Base-by-base conservation (phyloP, 2,329 filamentous ascomycete species). In the Trichoderma oligosporum region DNA sequence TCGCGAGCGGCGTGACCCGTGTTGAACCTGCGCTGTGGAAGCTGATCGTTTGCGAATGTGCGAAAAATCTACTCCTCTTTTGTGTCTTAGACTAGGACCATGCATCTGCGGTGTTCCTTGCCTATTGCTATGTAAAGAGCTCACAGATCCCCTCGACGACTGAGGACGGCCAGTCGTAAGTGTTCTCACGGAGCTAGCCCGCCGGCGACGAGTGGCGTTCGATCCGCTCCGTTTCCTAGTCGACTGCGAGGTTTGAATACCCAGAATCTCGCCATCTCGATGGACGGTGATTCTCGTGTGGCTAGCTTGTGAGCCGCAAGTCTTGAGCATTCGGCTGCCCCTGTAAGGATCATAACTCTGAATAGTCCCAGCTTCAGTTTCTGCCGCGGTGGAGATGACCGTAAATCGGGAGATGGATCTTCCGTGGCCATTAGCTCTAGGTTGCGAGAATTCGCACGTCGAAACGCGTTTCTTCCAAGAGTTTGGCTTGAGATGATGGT, bases 341-440 rank as follows among this genome's bases (percentile, higher is more conserved):
- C 89, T 83, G 70, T 88, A 96, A 0, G 91, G 91, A 69, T 96
- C 92, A 65, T 96, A 96, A 70, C 87, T 94, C 61, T 82, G 70
- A 9, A 78, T 67, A 0, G 78, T 82, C 7, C 75, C 78, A 18
- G 67, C 64, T 7, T 81, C 79, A 1, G 74, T 75, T 27, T 81
- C 79, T n/a, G 80, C 74, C 11, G 81, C 74, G 55, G 83, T 84
- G 9, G 83, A 86, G 48, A 87, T 84, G 48, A 87, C 82, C 0
- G 84, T 87, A 66, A 87, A 87, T 16, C 79, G 78, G 4, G 83
- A 86, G 35, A 81, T 74, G 42, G 79, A 81, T 51, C 81, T 75
- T 22, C 77, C 77, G 61, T 80, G 76, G 3, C 79, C 78, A 56
- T 74, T 76, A 29, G 66, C 68, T 25, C 70, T 74, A 51, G 71